phyloP scores from a whole-genome alignment of 1,284 basidiomycete species.

The Ganoderma boninense region DNA sequence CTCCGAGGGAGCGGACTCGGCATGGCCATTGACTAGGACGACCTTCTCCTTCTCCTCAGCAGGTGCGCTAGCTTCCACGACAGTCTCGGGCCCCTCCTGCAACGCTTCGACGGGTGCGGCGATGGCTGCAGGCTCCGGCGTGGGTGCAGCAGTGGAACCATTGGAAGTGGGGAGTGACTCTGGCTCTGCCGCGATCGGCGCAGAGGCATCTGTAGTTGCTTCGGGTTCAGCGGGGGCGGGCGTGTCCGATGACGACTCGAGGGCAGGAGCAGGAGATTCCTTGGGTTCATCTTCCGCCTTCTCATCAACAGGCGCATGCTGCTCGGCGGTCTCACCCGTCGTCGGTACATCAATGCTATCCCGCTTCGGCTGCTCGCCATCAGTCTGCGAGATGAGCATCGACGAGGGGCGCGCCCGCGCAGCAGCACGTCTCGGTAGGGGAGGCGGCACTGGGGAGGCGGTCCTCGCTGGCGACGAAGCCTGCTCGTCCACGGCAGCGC shows the following conservation, averaged over 20 bases:
- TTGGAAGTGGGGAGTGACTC: constrained; percentile 6
- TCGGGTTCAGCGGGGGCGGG: neutral
- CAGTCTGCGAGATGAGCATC: constrained; percentile 10
- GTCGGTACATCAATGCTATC: constrained; percentile 7
- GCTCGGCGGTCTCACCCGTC: neutral
- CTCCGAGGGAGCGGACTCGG: neutral
- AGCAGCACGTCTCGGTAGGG: constrained; percentile 63
- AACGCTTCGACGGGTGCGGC: neutral
- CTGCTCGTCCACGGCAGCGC: constrained; percentile 17
- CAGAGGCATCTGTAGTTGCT: neutral
- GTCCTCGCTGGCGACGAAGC: constrained; percentile 30
- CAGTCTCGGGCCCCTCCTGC: neutral
- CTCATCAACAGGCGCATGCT: constrained; percentile 8
- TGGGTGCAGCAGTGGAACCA: neutral
- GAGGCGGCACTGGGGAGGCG: constrained; percentile 53
- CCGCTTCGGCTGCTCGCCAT: constrained; percentile 6
- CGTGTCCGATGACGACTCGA: neutral
- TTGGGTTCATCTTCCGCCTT: neutral
- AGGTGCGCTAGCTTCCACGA: neutral
- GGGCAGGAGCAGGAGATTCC: neutral
- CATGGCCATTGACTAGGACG: constrained; percentile 13
- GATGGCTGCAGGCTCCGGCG: neutral
- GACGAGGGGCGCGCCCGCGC: constrained; percentile 45
- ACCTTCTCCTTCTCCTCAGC: neutral
- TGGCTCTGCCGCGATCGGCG: constrained; percentile 16